phyloP scores from a whole-genome alignment of 2,329 filamentous ascomycete species.

The Nectriaceae sp. region DNA sequence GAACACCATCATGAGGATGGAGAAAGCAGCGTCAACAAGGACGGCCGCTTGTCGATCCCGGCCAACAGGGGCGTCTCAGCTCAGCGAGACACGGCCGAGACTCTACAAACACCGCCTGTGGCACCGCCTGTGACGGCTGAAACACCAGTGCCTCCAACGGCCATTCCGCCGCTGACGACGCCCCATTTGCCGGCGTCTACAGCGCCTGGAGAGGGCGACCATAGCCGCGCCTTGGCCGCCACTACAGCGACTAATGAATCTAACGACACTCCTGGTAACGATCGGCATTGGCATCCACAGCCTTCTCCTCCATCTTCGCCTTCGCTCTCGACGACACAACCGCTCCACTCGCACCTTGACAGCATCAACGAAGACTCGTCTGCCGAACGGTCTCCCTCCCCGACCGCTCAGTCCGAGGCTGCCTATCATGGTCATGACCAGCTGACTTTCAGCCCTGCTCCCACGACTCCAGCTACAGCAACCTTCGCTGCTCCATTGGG shows the following conservation, averaged over 20 bases:
- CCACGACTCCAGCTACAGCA: slow-evolving; percentile 13
- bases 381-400: slow-evolving; percentile 13
- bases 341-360: slow-evolving; percentile 25
- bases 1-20: neutral
- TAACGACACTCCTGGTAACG: too few species aligned
- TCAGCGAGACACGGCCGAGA: too few species aligned
- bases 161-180: slow-evolving; percentile 22
- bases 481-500: slow-evolving; percentile 33
- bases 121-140: slow-evolving; percentile 17
- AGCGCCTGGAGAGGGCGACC: slow-evolving; percentile 6
- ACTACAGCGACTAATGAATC: too few species aligned
- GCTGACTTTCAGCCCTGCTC: neutral
- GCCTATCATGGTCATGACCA: slow-evolving; percentile 28
- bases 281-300: neutral
- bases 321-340: slow-evolving; percentile 20
- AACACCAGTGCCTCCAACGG: slow-evolving; percentile 24
- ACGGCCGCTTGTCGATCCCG: neutral
- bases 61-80: neutral
- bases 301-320: slow-evolving; percentile 3
- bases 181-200: too few species aligned
- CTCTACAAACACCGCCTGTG: too few species aligned
- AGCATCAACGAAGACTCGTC: slow-evolving; percentile 27
- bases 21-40: neutral
- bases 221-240: neutral
- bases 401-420: slow-evolving; percentile 17